Conservation (phyloP, 106 monocot genomes). For the Posidonia australis region DNA sequence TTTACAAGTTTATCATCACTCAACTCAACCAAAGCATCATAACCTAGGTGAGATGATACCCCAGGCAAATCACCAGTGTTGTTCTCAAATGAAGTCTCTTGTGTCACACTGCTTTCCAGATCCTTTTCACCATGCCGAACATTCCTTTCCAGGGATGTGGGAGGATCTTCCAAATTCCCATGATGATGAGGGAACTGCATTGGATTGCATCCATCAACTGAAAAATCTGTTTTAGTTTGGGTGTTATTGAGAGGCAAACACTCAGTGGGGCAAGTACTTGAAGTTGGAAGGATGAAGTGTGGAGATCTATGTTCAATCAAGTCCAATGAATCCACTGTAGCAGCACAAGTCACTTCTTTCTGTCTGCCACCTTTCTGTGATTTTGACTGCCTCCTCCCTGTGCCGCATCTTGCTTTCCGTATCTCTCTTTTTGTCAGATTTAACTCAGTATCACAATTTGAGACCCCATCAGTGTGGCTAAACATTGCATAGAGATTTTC, state of each 20-base stretch:
- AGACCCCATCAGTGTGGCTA: constrained; percentile 9
- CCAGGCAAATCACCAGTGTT: constrained; percentile 28
- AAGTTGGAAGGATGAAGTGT: constrained; percentile 1
- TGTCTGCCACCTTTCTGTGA: constrained; percentile 5
- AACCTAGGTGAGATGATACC: constrained; percentile 25
- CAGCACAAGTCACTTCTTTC: constrained; percentile 11
- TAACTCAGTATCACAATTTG: constrained; percentile 7
- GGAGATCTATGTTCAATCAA: neutral
- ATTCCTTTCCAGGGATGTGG: constrained; percentile 8
- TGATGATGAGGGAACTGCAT: neutral
- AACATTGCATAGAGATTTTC: constrained; percentile 30
- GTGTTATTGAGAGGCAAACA: neutral
- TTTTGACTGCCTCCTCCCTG: constrained; percentile 8
- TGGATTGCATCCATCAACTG: constrained; percentile 4
- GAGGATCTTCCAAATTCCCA: neutral
- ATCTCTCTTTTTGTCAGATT: constrained; percentile 8
- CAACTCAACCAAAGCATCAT: constrained; percentile 12
- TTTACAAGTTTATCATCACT: constrained; percentile 16
- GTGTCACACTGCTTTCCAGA: constrained; percentile 58
- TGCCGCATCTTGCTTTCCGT: constrained; percentile 14
- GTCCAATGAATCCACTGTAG: constrained; percentile 3
- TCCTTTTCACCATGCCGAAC: constrained; percentile 45
- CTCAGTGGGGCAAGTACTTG: neutral
- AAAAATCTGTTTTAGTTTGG: constrained; percentile 1
- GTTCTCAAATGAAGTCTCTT: constrained; percentile 42